Evolutionary conservation across 208 protist genomes (phyloP).

Genomic region (Lotmaria passim): DNA sequence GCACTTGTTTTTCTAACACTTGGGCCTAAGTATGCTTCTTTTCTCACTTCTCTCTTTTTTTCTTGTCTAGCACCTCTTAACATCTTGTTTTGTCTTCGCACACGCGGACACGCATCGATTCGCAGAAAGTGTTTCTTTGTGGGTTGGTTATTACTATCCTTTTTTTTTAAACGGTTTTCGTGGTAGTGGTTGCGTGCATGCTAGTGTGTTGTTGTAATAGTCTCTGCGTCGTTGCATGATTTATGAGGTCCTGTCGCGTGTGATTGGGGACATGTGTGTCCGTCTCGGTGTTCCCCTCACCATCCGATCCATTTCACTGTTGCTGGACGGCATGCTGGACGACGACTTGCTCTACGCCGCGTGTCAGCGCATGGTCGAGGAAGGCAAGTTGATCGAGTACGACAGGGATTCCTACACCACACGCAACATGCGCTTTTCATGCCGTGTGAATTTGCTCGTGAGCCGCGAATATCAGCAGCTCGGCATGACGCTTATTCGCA

Average conservation of each 20-base stretch:
- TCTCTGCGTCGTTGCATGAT: slow-evolving; percentile 61
- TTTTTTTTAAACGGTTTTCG: neutral
- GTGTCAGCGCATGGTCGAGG: slow-evolving; percentile 66
- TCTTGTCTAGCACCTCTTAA: too few species aligned
- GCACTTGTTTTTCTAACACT: too few species aligned
- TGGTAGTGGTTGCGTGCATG: slow-evolving; percentile 10
- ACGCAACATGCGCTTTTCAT: slow-evolving; percentile 42
- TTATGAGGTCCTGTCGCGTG: slow-evolving; percentile 63
- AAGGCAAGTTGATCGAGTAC: slow-evolving; percentile 60
- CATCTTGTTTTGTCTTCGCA: too few species aligned
- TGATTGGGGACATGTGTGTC: slow-evolving; percentile 77
- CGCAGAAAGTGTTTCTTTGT: too few species aligned
- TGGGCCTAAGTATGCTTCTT: too few species aligned
- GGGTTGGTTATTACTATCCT: too few species aligned
- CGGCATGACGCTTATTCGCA: slow-evolving; percentile 72
- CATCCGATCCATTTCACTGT: slow-evolving; percentile 37
- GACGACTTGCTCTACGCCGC: slow-evolving; percentile 62
- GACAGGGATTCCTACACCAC: slow-evolving; percentile 65
- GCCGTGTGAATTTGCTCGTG: slow-evolving; percentile 62
- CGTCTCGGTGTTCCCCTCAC: slow-evolving; percentile 67
- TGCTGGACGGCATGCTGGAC: slow-evolving; percentile 60
- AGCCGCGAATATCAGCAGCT: slow-evolving; percentile 80
- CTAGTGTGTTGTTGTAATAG: neutral
- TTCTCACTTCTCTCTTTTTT: too few species aligned
- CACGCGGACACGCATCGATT: too few species aligned